phyloP scores from a whole-genome alignment of 176 grass and related monocot genomes.

The barley (Hordeum vulgare) region MorexV3_pseudomolecules_assembly NC_058523.1:362255983-362256482 shows the following conservation, averaged over 20 bases:
- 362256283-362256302: too few relatives aligned
- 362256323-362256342: too few relatives aligned
- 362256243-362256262: background rate
- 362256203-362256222: background rate
- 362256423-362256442: too few relatives aligned
- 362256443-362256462: too few relatives aligned
- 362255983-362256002: background rate
- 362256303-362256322: too few relatives aligned
- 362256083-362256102: background rate
- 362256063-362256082: background rate
- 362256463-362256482: too few relatives aligned
- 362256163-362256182: background rate
- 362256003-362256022: background rate
- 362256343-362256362: too few relatives aligned
- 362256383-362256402: too few relatives aligned
- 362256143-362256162: too few relatives aligned
- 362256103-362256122: too few relatives aligned
- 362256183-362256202: background rate
- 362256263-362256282: background rate
- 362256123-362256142: background rate
- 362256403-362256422: too few relatives aligned
- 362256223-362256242: background rate
- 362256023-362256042: background rate
- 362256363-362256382: too few relatives aligned
- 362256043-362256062: background rate